Conservation (phyloP, 805 yeast genomes). For the Wickerhamomyces pijperi region DNA sequence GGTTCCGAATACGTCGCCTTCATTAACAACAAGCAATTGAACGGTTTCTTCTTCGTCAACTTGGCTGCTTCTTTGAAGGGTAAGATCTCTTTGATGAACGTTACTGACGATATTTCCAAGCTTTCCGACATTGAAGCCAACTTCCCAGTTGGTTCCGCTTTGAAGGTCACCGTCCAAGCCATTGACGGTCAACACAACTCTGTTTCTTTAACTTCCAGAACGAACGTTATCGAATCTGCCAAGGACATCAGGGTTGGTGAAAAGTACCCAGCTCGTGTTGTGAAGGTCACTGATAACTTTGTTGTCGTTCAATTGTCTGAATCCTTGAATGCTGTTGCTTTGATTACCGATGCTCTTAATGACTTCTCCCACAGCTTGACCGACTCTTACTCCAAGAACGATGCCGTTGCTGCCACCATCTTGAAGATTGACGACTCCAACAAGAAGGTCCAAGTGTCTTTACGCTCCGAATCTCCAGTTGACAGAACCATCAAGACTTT, state of each 20-base stretch:
- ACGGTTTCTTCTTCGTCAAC: conserved; percentile 56
- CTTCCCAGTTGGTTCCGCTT: conserved; percentile 64
- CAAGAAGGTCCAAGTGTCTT: conserved; percentile 49
- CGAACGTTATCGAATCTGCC: conserved; percentile 27
- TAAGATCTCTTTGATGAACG: conserved; percentile 51
- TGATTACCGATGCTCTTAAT: conserved; percentile 67
- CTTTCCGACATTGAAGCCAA: conserved; percentile 39
- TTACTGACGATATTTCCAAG: conserved; percentile 40
- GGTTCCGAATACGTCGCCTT: conserved; percentile 48
- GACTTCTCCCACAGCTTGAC: conserved; percentile 47
- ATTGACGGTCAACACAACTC: conserved; percentile 42
- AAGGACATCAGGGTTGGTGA: conserved; percentile 44
- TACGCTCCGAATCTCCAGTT: conserved; percentile 35
- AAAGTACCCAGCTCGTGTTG: conserved; percentile 49
- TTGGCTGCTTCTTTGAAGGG: conserved; percentile 62
- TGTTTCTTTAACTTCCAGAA: conserved; percentile 40
- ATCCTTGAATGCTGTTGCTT: conserved; percentile 50
- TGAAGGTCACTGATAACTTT: conserved; percentile 45
- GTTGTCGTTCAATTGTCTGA: conserved; percentile 64
- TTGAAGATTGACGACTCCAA: conserved; percentile 24
- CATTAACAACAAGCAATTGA: conserved; percentile 53
- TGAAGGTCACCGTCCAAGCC: conserved; percentile 43
- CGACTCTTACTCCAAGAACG: conserved; percentile 37
- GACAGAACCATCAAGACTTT: conserved; percentile 38
- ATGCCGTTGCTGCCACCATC: conserved; percentile 48